Evolutionary conservation across 768 basidiomycete genomes (phyloP).

Genomic region (Serendipita sp.): DNA sequence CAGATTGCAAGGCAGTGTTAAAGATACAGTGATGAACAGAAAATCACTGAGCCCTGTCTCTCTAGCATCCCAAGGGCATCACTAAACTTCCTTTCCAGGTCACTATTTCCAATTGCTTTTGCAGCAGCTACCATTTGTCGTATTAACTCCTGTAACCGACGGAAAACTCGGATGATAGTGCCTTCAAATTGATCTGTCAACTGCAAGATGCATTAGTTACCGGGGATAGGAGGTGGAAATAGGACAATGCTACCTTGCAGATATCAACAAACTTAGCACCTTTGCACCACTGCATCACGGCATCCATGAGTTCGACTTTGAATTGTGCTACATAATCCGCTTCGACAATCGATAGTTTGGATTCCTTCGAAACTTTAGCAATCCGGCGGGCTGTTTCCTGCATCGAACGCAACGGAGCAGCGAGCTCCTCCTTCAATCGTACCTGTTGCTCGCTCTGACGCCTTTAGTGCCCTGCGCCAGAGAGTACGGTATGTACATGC

Average conservation of each 20-base stretch:
- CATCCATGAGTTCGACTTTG: slow-evolving; percentile 98
- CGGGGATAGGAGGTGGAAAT: neutral
- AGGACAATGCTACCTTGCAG: slow-evolving; percentile 52
- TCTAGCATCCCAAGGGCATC: slow-evolving; percentile 85
- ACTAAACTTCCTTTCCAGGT: slow-evolving; percentile 86
- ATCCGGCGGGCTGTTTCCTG: slow-evolving; percentile 91
- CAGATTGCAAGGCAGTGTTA: slow-evolving; percentile 15
- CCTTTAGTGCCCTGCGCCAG: neutral
- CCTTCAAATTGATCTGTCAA: slow-evolving; percentile 95
- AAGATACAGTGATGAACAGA: slow-evolving; percentile 73
- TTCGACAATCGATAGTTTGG: slow-evolving; percentile 74
- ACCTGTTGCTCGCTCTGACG: slow-evolving; percentile 66
- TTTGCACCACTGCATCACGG: slow-evolving; percentile 94
- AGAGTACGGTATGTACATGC: slow-evolving; percentile 25
- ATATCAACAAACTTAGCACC: slow-evolving; percentile 93
- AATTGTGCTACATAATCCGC: slow-evolving; percentile 92
- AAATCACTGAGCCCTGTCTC: slow-evolving; percentile 84
- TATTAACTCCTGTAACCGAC: slow-evolving; percentile 82
- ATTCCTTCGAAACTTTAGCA: slow-evolving; percentile 92
- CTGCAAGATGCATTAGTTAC: slow-evolving; percentile 24
- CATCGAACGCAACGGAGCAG: slow-evolving; percentile 81
- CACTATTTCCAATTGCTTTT: slow-evolving; percentile 89
- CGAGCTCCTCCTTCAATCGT: slow-evolving; percentile 83
- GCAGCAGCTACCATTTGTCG: slow-evolving; percentile 93
- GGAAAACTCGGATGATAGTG: slow-evolving; percentile 88